Conservation (phyloP, 2,329 filamentous ascomycete genomes). For the Phoma sp. region DNA sequence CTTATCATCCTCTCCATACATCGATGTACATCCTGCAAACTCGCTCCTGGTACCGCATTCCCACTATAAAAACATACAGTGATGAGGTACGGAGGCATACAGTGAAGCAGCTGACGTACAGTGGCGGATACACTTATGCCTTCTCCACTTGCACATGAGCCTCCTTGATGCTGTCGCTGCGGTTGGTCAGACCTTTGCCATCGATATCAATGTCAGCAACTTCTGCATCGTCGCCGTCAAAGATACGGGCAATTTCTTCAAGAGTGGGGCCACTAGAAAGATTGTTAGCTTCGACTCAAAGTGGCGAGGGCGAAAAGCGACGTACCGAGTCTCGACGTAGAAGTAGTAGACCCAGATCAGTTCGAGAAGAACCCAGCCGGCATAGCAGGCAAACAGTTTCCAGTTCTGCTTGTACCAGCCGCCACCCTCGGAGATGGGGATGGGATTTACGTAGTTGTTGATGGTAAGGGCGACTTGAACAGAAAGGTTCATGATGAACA, state of each 20-base stretch:
- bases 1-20: no score
- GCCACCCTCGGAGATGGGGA: constrained; percentile 44
- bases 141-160: constrained; percentile 21
- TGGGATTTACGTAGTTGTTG: constrained; percentile 64
- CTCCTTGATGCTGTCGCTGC: constrained; percentile 19
- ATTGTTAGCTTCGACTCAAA: constrained; percentile 12
- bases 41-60: no score
- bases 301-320: constrained; percentile 4
- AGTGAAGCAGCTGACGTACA: not conserved
- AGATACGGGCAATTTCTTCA: constrained; percentile 71
- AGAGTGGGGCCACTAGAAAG: constrained; percentile 68
- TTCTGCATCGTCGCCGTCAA: constrained; percentile 65
- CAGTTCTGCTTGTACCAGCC: constrained; percentile 66
- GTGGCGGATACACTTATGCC: constrained; percentile 11
- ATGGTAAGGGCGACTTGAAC: constrained; percentile 66
- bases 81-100: no score
- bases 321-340: constrained; percentile 65
- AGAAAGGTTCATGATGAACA: constrained; percentile 63
- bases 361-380: constrained; percentile 65
- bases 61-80: not conserved
- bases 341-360: constrained; percentile 67
- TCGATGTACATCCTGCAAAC: no score
- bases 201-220: constrained; percentile 26
- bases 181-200: constrained; percentile 17
- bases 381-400: constrained; percentile 69